Percentiles rank a stretch among this genome's conserved stretches.
These are phyloP conservation scores for Yarrowia hollandica DNA, from an alignment of 805 yeast genomes.

Conservation along the genomic window DNA sequence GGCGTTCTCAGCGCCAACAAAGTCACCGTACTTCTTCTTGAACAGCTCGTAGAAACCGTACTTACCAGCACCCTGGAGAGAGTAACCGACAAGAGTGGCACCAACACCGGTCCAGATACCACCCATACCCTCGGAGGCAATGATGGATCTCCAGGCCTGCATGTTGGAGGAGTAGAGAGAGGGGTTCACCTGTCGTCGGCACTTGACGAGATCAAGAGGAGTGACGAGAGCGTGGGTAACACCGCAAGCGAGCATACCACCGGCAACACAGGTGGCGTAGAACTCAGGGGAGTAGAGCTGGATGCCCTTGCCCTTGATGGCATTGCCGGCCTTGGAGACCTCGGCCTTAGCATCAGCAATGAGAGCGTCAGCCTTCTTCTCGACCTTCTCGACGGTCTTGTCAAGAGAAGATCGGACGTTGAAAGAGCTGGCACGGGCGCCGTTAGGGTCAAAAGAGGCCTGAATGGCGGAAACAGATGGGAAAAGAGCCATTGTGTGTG, in stretches of 20 bases:
- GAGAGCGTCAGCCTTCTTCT: constrained; percentile 36
- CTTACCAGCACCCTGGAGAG: constrained; percentile 85
- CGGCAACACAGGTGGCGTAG: constrained; percentile 71
- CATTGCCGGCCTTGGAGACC: constrained; percentile 41
- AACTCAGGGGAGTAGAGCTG: constrained; percentile 61
- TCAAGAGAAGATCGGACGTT: constrained; percentile 40
- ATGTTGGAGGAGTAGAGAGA: constrained; percentile 61
- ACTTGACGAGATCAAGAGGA: constrained; percentile 80
- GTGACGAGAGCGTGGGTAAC: constrained; percentile 78
- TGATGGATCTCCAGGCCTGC: constrained; percentile 68
- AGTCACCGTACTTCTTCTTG: constrained; percentile 62
- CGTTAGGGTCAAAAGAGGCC: constrained; percentile 45
- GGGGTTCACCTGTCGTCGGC: constrained; percentile 76
- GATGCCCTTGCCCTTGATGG: constrained; percentile 35
- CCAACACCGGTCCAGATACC: constrained; percentile 75
- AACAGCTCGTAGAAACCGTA: constrained; percentile 83
- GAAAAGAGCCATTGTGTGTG: constrained; percentile 42
- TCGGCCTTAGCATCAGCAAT: constrained; percentile 41
- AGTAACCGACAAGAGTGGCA: constrained; percentile 80
- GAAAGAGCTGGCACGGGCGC: constrained; percentile 36
- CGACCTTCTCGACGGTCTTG: constrained; percentile 38
- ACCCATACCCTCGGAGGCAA: constrained; percentile 60
- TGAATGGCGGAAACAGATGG: constrained; percentile 43
- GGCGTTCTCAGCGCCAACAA: constrained; percentile 56
- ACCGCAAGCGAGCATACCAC: constrained; percentile 52